Evolutionary conservation across 1,139 yeast species (phyloP).

Genomic region (Candida buenavistaensis): DNA sequence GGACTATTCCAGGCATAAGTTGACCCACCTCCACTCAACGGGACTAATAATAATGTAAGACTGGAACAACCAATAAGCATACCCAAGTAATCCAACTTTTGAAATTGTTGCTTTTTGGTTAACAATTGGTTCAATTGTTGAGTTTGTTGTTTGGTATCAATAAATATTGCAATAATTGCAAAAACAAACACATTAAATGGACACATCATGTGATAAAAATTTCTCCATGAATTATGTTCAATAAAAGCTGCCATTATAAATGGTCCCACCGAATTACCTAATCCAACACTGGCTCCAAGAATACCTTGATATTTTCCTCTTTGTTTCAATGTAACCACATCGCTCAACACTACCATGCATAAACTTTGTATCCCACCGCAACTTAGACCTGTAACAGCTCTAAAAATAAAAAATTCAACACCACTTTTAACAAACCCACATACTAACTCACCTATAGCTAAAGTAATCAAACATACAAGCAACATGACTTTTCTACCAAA

Average conservation of each 20-base stretch:
- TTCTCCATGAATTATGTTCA: conserved; percentile 46
- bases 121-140: conserved; percentile 25
- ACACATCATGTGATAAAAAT: conserved; percentile 44
- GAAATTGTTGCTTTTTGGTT: conserved; percentile 29
- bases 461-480: conserved; percentile 29
- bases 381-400: conserved; percentile 47
- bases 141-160: conserved; percentile 22
- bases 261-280: conserved; percentile 58
- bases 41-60: conserved; percentile 44
- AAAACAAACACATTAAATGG: conserved; percentile 36
- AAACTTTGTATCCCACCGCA: conserved; percentile 46
- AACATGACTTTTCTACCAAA: conserved; percentile 45
- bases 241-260: conserved; percentile 53
- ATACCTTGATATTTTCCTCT: conserved; percentile 48
- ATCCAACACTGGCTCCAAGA: conserved; percentile 50
- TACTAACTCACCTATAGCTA: conserved; percentile 40
- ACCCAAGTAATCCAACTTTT: conserved; percentile 52
- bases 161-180: conserved; percentile 23
- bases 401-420: conserved; percentile 37
- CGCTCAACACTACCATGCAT: conserved; percentile 45
- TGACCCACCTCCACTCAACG: conserved; percentile 56
- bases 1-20: conserved; percentile 52
- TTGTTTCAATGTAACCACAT: conserved; percentile 39
- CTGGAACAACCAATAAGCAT: conserved; percentile 45
- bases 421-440: conserved; percentile 43